phyloP scores from a whole-genome alignment of 441 rosid species.

The Capsella rubella region DNA sequence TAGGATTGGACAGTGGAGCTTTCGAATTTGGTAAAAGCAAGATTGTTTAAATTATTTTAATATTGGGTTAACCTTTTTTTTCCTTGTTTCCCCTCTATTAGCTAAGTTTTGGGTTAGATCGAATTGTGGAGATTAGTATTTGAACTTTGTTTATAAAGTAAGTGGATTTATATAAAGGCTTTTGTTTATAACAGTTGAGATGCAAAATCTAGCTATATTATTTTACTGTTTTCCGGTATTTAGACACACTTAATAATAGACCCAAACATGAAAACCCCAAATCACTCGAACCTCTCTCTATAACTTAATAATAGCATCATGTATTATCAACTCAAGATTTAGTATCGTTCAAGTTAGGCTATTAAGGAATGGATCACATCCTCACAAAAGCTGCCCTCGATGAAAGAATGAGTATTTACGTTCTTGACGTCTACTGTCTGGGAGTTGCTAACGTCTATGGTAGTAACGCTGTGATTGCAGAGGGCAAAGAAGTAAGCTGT shows the following conservation, averaged over 20 bases:
- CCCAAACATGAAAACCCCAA: slow-evolving; percentile 27
- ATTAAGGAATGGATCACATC: slow-evolving; percentile 75
- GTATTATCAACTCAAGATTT: no score
- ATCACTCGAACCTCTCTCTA: not conserved
- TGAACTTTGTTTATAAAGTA: slow-evolving; percentile 1
- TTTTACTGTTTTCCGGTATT: not conserved
- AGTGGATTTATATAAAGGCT: not conserved
- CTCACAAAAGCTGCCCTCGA: slow-evolving; percentile 72
- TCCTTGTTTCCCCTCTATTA: slow-evolving; percentile 24
- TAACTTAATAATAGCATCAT: no score
- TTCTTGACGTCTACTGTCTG: slow-evolving; percentile 79
- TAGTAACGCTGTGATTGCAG: no score
- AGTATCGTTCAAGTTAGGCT: slow-evolving; percentile 42
- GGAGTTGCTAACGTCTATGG: slow-evolving; percentile 51
- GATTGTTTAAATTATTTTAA: slow-evolving; percentile 27
- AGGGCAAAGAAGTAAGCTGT: no score
- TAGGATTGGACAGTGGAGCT: slow-evolving; percentile 38
- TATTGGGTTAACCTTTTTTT: slow-evolving; percentile 29
- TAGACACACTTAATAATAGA: slow-evolving; percentile 5
- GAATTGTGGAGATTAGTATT: slow-evolving; percentile 11
- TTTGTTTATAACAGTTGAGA: slow-evolving; percentile 18
- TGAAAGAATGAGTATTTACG: slow-evolving; percentile 81
- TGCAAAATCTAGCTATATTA: not conserved
- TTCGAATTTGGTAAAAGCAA: slow-evolving; percentile 36
- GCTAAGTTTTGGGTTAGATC: slow-evolving; percentile 36